Evolutionary conservation across 331 rosid species (phyloP), one percentile per base, ranked within the genome.

Genomic region (Spiraea crenata): DNA sequence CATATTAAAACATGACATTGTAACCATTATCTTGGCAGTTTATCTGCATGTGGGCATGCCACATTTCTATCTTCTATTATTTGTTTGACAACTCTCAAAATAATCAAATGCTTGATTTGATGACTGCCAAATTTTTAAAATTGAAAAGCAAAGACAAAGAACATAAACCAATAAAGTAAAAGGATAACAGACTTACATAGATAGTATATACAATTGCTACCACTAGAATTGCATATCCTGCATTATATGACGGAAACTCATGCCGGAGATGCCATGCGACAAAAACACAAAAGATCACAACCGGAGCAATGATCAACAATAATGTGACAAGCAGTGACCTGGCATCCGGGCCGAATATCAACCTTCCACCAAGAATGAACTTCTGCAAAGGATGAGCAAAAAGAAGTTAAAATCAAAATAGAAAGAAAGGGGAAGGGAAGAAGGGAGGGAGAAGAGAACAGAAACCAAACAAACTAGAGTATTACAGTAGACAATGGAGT

Each of bases 331-430:
- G 74, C 76, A 92, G 76, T 65, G 98, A 90, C 79, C 88, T 85
- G 48, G 92, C 96, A 74, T 90, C 98, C 12, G 96, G 96, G 72
- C 98, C 98, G 80, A 90, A 90, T 77, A 90, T 81, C 80, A 92
- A 71, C 83, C 98, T 86, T 72, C 98, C 96, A 50, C 91, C 84
- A 69, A 80, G 86, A 65, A 88, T 61, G 88, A 92, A 90, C 67
- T 86, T 92, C 96, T 92, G 96, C 85, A 86, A 57, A 75, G 75
- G 72, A 74, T 38, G 63, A 16, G 54, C 39, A 58, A 65, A 80
- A 58, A 65, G 68, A 41, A 42, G 17, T 16, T 12, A 66, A 35
- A 2, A 50, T 4, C 39, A 19, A 14, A 46, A 52, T 5, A 9
- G 34, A 46, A 10, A n/a, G 13, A 37, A 38, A 56, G 50, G 49